phyloP scores from a whole-genome alignment of 495 filamentous ascomycete species.

The Beverwykella pulmonaria region DNA sequence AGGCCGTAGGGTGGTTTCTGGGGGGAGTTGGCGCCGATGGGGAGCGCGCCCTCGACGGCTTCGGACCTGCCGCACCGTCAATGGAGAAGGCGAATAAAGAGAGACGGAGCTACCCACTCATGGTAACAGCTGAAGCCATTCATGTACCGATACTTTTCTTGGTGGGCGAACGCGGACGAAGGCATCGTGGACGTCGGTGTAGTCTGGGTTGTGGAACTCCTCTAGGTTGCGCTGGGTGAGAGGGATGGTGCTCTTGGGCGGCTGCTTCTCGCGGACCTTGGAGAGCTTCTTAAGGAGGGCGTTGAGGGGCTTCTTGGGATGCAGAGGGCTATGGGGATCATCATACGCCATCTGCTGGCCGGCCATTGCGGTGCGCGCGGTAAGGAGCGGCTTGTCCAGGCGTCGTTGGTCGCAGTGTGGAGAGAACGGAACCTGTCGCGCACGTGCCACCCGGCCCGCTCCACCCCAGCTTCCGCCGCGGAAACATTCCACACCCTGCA shows the following conservation, averaged over 20 bases:
- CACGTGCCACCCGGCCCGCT: background rate
- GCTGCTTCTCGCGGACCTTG: constrained; percentile 21
- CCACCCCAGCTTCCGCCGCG: constrained; percentile 3
- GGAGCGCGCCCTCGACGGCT: constrained; percentile 62
- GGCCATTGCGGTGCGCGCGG: constrained; percentile 28
- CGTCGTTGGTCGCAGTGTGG: background rate
- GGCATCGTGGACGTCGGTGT: constrained; percentile 53
- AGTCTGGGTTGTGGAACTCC: constrained; percentile 42
- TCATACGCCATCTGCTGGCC: constrained; percentile 28
- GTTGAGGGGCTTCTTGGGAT: constrained; percentile 22
- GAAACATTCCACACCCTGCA: background rate
- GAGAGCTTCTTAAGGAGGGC: constrained; percentile 24
- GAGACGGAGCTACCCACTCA: constrained; percentile 50
- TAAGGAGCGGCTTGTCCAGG: constrained; percentile 22
- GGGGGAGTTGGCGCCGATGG: constrained; percentile 78
- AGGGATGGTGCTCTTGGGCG: constrained; percentile 27
- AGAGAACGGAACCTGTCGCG: background rate
- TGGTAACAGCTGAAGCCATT: constrained; percentile 64
- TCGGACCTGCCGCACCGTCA: constrained; percentile 45
- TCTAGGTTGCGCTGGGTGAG: constrained; percentile 41
- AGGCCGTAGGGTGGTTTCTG: constrained; percentile 83
- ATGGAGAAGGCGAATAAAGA: background rate
- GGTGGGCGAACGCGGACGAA: constrained; percentile 56
- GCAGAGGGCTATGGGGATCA: constrained; percentile 37
- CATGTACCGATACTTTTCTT: constrained; percentile 61